Conservation (phyloP, 257 asterid species). For the Verbascum thapsus region DNA sequence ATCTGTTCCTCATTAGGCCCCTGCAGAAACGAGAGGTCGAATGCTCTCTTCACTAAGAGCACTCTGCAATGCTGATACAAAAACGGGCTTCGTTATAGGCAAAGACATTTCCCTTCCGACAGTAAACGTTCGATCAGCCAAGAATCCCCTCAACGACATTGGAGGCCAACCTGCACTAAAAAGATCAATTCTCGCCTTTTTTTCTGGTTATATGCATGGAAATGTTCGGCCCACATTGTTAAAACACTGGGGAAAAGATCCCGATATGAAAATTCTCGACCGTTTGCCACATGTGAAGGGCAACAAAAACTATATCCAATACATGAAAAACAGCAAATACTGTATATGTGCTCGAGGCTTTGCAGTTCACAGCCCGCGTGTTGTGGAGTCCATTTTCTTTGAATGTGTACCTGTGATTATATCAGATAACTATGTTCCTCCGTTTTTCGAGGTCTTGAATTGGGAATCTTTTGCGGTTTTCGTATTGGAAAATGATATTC, state of each 20-base stretch:
- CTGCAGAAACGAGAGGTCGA: constrained; percentile 37
- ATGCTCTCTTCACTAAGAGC: constrained; percentile 44
- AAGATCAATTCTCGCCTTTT: constrained; percentile 42
- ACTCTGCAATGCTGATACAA: constrained; percentile 53
- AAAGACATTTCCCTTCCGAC: constrained; percentile 51
- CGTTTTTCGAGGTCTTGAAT: constrained; percentile 43
- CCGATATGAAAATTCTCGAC: constrained; percentile 41
- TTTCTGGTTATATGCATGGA: constrained; percentile 56
- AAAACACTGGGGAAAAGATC: constrained; percentile 46
- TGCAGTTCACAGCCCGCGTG: constrained; percentile 47
- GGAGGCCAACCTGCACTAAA: constrained; percentile 37
- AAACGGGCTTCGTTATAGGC: constrained; percentile 40
- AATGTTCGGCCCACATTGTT: constrained; percentile 40
- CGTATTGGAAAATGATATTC: constrained; percentile 43
- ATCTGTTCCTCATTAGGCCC: constrained; percentile 38
- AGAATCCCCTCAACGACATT: constrained; percentile 35
- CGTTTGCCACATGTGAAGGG: constrained; percentile 38
- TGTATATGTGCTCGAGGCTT: constrained; percentile 52
- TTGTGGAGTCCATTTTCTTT: constrained; percentile 44
- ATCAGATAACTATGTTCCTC: constrained; percentile 50
- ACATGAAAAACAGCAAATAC: constrained; percentile 49
- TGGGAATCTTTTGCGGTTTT: constrained; percentile 53
- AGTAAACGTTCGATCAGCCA: constrained; percentile 32
- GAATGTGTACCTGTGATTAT: constrained; percentile 50
- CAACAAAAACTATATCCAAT: constrained; percentile 32